A percentile compares a stretch with the other conserved stretches of the same genome.
These are phyloP conservation scores for Sarocladiaceae sp. DNA, from an alignment of 2,329 filamentous ascomycete species.

Conservation along the genomic window DNA sequence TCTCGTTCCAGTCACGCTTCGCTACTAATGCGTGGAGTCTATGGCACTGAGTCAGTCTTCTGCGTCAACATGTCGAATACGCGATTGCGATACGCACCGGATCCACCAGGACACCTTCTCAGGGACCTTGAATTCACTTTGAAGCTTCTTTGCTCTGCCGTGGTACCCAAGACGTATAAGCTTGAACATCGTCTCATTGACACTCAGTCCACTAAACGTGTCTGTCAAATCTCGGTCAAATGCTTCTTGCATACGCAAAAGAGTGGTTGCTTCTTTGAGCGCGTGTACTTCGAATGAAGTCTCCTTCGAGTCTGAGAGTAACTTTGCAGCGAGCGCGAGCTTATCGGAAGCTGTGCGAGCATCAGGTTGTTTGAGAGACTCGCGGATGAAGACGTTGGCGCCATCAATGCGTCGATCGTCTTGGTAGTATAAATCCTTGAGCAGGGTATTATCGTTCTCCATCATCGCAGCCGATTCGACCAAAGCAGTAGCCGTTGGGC, in stretches of 20 bases:
- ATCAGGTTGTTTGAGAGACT: conserved; percentile 72
- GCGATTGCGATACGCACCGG: conserved; percentile 37
- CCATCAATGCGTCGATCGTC: conserved; percentile 89
- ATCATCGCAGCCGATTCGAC: conserved; percentile 76
- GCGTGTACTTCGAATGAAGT: conserved; percentile 67
- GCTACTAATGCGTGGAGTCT: conserved; percentile 84
- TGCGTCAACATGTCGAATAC: neutral
- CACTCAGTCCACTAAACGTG: conserved; percentile 74
- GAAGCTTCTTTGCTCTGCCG: conserved; percentile 81
- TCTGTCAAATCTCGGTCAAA: conserved; percentile 80
- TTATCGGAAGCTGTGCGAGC: conserved; percentile 74
- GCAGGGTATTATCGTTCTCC: conserved; percentile 69
- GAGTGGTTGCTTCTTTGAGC: conserved; percentile 72
- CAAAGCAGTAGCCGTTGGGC: conserved; percentile 81
- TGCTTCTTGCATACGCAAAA: conserved; percentile 81
- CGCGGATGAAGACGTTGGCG: conserved; percentile 78
- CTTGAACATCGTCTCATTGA: conserved; percentile 91
- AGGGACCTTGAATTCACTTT: conserved; percentile 86
- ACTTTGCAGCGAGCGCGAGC: conserved; percentile 76
- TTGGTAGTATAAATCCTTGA: conserved; percentile 97
- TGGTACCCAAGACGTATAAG: conserved; percentile 77
- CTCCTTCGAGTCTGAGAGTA: conserved; percentile 82
- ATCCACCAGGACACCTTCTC: conserved; percentile 91
- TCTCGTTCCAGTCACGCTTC: conserved; percentile 85
- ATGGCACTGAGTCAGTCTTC: conserved; percentile 20